phyloP scores from a whole-genome alignment of 2,329 filamentous ascomycete genomes.

The Aspergillus pseudoviridinutans region DNA sequence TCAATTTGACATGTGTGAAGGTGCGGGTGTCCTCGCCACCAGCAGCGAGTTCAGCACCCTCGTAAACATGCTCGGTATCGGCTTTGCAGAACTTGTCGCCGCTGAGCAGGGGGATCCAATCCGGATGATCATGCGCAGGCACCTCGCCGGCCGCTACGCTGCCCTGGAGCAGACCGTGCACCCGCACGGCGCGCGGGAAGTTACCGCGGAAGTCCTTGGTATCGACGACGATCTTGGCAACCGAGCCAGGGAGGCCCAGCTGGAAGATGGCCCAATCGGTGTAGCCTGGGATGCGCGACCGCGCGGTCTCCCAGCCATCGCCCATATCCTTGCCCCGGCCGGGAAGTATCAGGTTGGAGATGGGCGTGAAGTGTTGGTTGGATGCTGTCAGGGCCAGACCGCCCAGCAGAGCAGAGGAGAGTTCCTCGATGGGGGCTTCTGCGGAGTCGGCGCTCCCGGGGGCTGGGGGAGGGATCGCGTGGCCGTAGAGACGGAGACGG shows the following conservation, averaged over 20 bases:
- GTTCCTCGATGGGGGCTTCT: slow-evolving; percentile 29
- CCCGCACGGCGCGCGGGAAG: slow-evolving; percentile 38
- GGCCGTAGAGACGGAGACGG: slow-evolving; percentile 40
- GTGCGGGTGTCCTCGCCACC: slow-evolving; percentile 61
- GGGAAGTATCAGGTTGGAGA: slow-evolving; percentile 38
- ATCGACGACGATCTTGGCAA: slow-evolving; percentile 39
- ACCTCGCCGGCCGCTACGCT: slow-evolving; percentile 18
- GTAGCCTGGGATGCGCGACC: slow-evolving; percentile 36
- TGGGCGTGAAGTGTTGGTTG: slow-evolving; percentile 41
- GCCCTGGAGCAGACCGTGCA: slow-evolving; percentile 31
- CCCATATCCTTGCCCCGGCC: slow-evolving; percentile 45
- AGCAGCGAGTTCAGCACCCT: slow-evolving; percentile 49
- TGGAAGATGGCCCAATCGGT: slow-evolving; percentile 41
- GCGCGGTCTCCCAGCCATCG: slow-evolving; percentile 43
- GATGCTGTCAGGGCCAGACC: slow-evolving; percentile 38
- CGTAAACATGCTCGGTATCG: slow-evolving; percentile 40
- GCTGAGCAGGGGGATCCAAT: slow-evolving; percentile 35
- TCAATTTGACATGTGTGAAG: slow-evolving; percentile 82
- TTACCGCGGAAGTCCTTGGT: slow-evolving; percentile 46
- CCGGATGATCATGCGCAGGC: slow-evolving; percentile 30
- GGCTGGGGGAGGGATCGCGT: slow-evolving; percentile 34
- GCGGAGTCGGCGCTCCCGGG: neutral
- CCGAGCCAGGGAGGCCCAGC: slow-evolving; percentile 37
- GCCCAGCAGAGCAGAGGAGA: slow-evolving; percentile 39
- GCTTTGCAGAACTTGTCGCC: slow-evolving; percentile 37